phyloP scores from a whole-genome alignment of 78 protist genomes.

The Polysphondylium violaceum region DNA sequence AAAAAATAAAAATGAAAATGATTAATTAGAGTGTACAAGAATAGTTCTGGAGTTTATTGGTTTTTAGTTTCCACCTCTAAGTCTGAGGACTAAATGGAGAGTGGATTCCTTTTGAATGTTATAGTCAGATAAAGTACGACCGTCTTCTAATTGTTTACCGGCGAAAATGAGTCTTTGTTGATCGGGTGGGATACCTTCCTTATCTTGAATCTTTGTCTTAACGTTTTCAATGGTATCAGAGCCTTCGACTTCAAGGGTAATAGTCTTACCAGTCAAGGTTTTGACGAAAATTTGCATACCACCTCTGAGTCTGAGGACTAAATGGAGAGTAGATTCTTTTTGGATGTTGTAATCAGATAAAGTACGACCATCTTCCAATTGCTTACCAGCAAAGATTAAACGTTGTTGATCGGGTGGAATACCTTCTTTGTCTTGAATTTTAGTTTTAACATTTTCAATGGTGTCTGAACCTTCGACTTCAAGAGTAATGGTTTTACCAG shows the following conservation, averaged over 20 bases:
- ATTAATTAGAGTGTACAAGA: too few species aligned
- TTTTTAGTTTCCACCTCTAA: too few species aligned
- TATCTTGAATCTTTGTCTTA: constrained; percentile 98
- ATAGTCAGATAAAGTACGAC: too few species aligned
- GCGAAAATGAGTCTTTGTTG: too few species aligned
- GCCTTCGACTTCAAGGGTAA: constrained; percentile 97
- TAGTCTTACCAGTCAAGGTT: constrained; percentile 98
- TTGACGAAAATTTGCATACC: constrained; percentile 97
- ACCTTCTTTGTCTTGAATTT: constrained; percentile 98
- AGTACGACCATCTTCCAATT: constrained; percentile 97
- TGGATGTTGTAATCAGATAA: constrained; percentile 96
- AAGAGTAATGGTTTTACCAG: constrained; percentile 99
- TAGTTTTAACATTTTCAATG: constrained; percentile 96
- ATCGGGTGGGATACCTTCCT: constrained; percentile 99
- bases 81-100: too few species aligned
- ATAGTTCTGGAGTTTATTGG: too few species aligned
- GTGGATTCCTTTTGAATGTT: too few species aligned
- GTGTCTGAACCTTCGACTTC: constrained; percentile 96
- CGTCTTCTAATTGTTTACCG: too few species aligned
- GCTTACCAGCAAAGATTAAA: constrained; percentile 98
- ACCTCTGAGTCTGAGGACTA: constrained; percentile 91
- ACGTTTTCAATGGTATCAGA: constrained; percentile 98
- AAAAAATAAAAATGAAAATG: too few species aligned
- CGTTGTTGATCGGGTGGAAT: constrained; percentile 98
- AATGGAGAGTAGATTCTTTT: constrained; percentile 92